phyloP scores from a whole-genome alignment of 768 basidiomycete genomes.

The Rhizopogon rudus region DNA sequence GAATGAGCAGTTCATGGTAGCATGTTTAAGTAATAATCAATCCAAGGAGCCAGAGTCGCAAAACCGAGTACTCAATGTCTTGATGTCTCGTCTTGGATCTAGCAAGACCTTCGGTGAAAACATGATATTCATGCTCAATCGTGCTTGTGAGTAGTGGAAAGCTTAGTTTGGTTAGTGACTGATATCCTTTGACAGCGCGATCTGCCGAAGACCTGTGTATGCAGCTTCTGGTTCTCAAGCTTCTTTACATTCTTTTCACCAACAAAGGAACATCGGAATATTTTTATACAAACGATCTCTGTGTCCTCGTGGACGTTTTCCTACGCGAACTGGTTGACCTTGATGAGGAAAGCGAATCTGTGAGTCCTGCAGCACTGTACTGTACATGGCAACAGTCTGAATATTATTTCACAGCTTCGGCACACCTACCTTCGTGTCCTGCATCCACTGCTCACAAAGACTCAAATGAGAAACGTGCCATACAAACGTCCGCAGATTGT shows the following conservation, averaged over 20 bases:
- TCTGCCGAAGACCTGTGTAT: slow-evolving; percentile 91
- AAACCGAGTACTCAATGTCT: slow-evolving; percentile 79
- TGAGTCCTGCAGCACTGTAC: slow-evolving; percentile 33
- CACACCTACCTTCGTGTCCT: slow-evolving; percentile 97
- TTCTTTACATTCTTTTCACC: slow-evolving; percentile 92
- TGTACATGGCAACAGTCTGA: background rate
- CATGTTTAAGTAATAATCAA: slow-evolving; percentile 41
- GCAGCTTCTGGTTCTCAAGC: slow-evolving; percentile 90
- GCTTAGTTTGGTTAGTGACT: background rate
- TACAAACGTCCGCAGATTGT: slow-evolving; percentile 94
- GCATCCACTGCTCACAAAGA: slow-evolving; percentile 91
- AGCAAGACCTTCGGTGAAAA: slow-evolving; percentile 97
- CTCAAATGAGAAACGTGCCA: slow-evolving; percentile 77
- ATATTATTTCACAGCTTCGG: slow-evolving; percentile 48
- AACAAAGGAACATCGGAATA: slow-evolving; percentile 91
- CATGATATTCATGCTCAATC: slow-evolving; percentile 98
- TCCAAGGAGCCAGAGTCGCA: slow-evolving; percentile 36
- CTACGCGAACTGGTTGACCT: slow-evolving; percentile 89
- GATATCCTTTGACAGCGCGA: slow-evolving; percentile 47
- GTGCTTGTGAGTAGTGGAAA: slow-evolving; percentile 64
- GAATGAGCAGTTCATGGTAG: slow-evolving; percentile 99
- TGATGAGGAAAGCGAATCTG: slow-evolving; percentile 91
- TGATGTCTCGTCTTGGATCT: slow-evolving; percentile 80
- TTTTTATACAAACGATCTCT: slow-evolving; percentile 96
- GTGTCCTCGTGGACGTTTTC: slow-evolving; percentile 96